Conservation (phyloP, 768 basidiomycete genomes). For the Trametes gibbosa region DNA sequence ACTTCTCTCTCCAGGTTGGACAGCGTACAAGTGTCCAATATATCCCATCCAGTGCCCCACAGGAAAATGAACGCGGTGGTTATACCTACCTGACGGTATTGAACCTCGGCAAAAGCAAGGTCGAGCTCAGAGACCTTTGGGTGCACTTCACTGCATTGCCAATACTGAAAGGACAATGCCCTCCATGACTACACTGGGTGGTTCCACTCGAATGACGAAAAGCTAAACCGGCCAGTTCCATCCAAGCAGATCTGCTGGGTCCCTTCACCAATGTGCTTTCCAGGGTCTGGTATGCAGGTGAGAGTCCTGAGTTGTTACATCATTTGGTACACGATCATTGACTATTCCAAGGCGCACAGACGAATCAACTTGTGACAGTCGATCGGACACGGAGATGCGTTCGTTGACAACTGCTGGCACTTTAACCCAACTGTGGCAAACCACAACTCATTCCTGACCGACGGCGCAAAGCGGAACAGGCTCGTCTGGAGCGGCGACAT, state of each 20-base stretch:
- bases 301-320: not conserved
- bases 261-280: not conserved
- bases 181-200: constrained; percentile 13
- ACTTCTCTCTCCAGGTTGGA: constrained; percentile 9
- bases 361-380: constrained; percentile 15
- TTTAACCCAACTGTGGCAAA: constrained; percentile 17
- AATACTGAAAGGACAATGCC: constrained; percentile 8
- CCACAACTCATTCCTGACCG: constrained; percentile 11
- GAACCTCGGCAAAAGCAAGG: not conserved
- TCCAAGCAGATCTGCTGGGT: too few relatives aligned
- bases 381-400: constrained; percentile 10
- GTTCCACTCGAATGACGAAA: constrained; percentile 19
- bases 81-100: constrained; percentile 17
- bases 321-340: not conserved
- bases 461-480: constrained; percentile 16
- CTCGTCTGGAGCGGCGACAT: constrained; percentile 22
- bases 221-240: constrained; percentile 8
- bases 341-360: constrained; percentile 10
- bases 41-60: not conserved
- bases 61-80: constrained; percentile 11
- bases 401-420: constrained; percentile 6
- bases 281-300: constrained; percentile 19
- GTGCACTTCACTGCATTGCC: constrained; percentile 20
- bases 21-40: constrained; percentile 7
- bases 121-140: constrained; percentile 13